Evolutionary conservation across 2,329 filamentous ascomycete genomes (phyloP), one percentile per base, ranked within the genome.

Genomic region (Laburnicola sp.): DNA sequence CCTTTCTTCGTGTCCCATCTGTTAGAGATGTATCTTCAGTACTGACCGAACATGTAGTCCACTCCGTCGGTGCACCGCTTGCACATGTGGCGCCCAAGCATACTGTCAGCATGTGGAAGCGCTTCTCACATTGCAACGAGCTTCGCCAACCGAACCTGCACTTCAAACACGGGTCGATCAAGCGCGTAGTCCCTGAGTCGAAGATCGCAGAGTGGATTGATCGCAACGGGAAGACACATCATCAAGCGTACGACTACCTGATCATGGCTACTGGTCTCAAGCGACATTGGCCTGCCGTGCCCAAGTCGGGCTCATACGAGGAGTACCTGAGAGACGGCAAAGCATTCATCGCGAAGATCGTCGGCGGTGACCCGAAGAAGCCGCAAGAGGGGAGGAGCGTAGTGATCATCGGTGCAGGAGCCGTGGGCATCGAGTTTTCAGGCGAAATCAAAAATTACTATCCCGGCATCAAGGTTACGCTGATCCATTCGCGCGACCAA

Each of bases 351-450:
- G 72, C 80, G 21, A 67, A 68, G 51, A 70, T 71, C 26, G 69
- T 66, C 21, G 68, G 68, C 8, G 59, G 60, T 2, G 64, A 68
- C 11, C 43, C 56, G n/a, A 47, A 57, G 4, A 61, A 59, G 21
- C 52, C 52, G 32, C 60, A 64, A 23, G 57, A 64, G 23, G 65
- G 65, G 6, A 54, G 69, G 34, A 84, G 82, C 0, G 82, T 91
- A 1, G 81, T 89, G 0, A 79, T 93, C 21, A 84, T 93, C 16
- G 88, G 89, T 16, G 89, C 89, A 57, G 84, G 87, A 43, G 89
- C 89, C 5, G 89, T 92, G 1, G 89, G 89, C 6, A 85, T 92
- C 48, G 89, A 93, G 69, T 91, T 93, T 80, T 88, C 89, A 0
- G 84, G 87, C 1, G 89, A 94, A 74, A 76, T 92, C 47, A 92